phyloP scores from a whole-genome alignment of 441 rosid genomes.

The Gossypium gossypioides region DNA sequence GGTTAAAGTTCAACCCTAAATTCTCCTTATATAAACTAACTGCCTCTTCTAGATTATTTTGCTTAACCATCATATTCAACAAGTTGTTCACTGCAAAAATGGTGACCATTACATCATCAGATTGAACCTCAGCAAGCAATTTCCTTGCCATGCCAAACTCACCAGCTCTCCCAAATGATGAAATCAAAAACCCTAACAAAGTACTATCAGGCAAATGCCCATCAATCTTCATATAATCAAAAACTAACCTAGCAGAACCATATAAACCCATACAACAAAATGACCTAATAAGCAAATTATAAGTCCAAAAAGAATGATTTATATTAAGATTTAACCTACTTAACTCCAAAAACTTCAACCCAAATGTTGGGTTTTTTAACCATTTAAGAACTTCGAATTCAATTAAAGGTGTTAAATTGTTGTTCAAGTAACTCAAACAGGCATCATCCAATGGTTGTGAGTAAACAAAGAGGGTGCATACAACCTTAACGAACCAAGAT shows the following conservation, averaged over 20 bases:
- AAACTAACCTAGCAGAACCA: constrained; percentile 35
- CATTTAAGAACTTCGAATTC: constrained; percentile 58
- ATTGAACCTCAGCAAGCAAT: constrained; percentile 38
- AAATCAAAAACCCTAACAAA: constrained; percentile 40
- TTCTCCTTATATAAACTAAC: constrained; percentile 38
- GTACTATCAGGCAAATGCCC: constrained; percentile 42
- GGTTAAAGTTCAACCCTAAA: constrained; percentile 30
- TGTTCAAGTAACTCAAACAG: constrained; percentile 44
- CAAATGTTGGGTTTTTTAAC: constrained; percentile 38
- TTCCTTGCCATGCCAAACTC: constrained; percentile 35
- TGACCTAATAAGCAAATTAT: constrained; percentile 45
- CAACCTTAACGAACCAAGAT: constrained; percentile 69
- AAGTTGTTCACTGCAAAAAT: constrained; percentile 35
- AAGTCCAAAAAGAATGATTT: constrained; percentile 46
- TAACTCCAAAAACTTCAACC: constrained; percentile 57
- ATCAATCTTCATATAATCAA: constrained; percentile 60
- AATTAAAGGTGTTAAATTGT: constrained; percentile 38
- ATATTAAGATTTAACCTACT: constrained; percentile 39
- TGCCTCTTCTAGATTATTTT: constrained; percentile 45
- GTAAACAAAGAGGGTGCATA: constrained; percentile 41
- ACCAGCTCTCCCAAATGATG: constrained; percentile 37
- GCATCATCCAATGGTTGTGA: constrained; percentile 27
- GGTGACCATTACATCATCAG: constrained; percentile 27
- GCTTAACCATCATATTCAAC: constrained; percentile 47
- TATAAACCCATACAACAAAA: constrained; percentile 49